A percentile compares a stretch with the other conserved stretches of the same genome.
These are phyloP conservation scores for Ceratocystis diversiconidia DNA, from an alignment of 2,329 filamentous ascomycete genomes.

Conservation along the genomic window DNA sequence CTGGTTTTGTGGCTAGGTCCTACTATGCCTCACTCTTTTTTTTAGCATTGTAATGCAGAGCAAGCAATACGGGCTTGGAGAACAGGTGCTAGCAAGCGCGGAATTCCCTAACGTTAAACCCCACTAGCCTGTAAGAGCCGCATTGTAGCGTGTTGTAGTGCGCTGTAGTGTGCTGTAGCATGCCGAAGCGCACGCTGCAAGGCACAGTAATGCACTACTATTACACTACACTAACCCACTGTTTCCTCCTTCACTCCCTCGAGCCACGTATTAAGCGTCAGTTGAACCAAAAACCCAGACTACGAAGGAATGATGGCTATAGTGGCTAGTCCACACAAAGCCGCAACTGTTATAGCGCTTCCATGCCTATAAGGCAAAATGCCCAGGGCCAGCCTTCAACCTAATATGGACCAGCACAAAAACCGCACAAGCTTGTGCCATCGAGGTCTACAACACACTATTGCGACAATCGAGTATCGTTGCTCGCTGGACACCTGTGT, in stretches of 20 bases:
- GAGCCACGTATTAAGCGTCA: neutral
- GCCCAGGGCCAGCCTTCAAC: too few relatives aligned
- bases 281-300: neutral
- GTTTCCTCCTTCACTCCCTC: neutral
- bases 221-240: neutral
- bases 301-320: neutral
- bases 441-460: too few relatives aligned
- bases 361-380: too few relatives aligned
- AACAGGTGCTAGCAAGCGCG: neutral
- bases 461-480: too few relatives aligned
- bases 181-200: neutral
- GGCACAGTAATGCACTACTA: too few relatives aligned
- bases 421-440: too few relatives aligned
- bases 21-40: conserved; percentile 1
- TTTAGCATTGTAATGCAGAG: neutral
- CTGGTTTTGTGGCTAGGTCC: neutral
- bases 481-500: too few relatives aligned
- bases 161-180: neutral
- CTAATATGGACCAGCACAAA: too few relatives aligned
- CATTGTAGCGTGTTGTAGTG: neutral
- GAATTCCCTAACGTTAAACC: too few relatives aligned
- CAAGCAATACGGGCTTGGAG: neutral
- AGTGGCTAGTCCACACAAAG: too few relatives aligned
- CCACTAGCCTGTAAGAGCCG: too few relatives aligned
- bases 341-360: too few relatives aligned